Base-by-base conservation (phyloP, 2,329 filamentous ascomycete genomes). In the Claviceps arundinis region DNA sequence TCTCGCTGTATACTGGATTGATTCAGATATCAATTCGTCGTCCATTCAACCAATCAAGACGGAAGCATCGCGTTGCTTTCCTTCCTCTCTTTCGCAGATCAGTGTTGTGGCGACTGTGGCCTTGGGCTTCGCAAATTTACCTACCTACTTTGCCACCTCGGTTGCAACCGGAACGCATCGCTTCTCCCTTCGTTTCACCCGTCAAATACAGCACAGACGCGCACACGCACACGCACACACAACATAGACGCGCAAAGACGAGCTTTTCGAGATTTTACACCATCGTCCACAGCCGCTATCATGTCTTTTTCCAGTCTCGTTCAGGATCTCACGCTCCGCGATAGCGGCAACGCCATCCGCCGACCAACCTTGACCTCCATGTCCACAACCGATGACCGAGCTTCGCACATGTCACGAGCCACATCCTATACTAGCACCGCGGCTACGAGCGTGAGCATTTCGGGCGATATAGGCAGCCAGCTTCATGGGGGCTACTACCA, bases 401-500 rank as follows among this genome's bases (percentile, higher is more conserved):
- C 75, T 43, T 84, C 80, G 48, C 78, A 80, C 63, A 66, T 83
- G 58, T 84, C 81, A 22, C 73, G 77, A 51, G 78, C 79, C 61
- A 80, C 79, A 74, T 83, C 80, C 19, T 84, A 84, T 62, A 69
- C 81, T 56, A 84, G 81, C 71, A 84, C 81, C 14, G 70, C 79
- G 52, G 81, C 81, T 45, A 84, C 81, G 30, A 84, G 80, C 64
- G 81, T 84, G 57, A 84, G 81, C 76, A 84, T 84, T 59, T 72
- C 80, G 1, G 81, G 81, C 50, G 86, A 90, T 61, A 90, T 93
- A 59, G 84, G 84, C 14, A 90, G 85, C 67, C 87, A 91, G 68
- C 77, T 91, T 43, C 87, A 93, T 63, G 84, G 86, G 50, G 87
- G 87, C 54, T 91, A 91, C 68, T 84, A 82, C 61, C 87, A 93